Evolutionary conservation across 1,284 basidiomycete species (phyloP).

Genomic region (Takashimella tepidaria): DNA sequence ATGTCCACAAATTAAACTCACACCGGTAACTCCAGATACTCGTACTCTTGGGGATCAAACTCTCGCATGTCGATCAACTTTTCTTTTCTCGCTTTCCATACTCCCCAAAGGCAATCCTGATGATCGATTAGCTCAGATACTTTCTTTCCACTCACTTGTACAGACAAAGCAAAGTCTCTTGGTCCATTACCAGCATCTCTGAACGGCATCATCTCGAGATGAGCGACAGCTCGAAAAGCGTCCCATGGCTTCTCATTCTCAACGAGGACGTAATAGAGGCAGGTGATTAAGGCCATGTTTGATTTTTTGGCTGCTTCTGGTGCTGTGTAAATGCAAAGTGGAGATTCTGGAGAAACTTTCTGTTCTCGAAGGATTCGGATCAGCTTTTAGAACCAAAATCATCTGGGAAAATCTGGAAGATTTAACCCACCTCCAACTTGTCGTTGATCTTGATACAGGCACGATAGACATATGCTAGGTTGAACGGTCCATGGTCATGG

Average conservation of each 20-base stretch:
- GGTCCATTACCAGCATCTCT: conserved; percentile 90
- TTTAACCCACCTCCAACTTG: conserved; percentile 64
- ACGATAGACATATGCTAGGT: conserved; percentile 86
- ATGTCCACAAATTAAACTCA: not conserved
- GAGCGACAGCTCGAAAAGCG: conserved; percentile 85
- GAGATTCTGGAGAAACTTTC: conserved; percentile 17
- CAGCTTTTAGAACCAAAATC: not conserved
- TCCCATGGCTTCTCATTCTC: conserved; percentile 88
- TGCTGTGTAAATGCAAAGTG: conserved; percentile 82
- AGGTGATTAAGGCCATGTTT: conserved; percentile 86
- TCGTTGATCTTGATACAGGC: conserved; percentile 90
- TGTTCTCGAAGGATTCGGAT: conserved; percentile 54
- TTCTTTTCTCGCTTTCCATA: conserved; percentile 88
- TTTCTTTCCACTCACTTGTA: conserved; percentile 54
- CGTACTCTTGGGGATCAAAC: conserved; percentile 55
- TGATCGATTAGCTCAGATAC: conserved; percentile 7
- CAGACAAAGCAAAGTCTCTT: conserved; percentile 86
- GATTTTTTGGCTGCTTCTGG: conserved; percentile 81
- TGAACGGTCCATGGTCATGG: conserved; percentile 90
- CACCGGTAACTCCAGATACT: not conserved
- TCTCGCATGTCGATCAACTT: conserved; percentile 85
- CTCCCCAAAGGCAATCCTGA: conserved; percentile 83
- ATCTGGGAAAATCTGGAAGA: not conserved
- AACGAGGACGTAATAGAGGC: conserved; percentile 78
- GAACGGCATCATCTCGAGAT: conserved; percentile 89